Conservation (phyloP, 768 basidiomycete genomes). For the Suillus variegatus region DNA sequence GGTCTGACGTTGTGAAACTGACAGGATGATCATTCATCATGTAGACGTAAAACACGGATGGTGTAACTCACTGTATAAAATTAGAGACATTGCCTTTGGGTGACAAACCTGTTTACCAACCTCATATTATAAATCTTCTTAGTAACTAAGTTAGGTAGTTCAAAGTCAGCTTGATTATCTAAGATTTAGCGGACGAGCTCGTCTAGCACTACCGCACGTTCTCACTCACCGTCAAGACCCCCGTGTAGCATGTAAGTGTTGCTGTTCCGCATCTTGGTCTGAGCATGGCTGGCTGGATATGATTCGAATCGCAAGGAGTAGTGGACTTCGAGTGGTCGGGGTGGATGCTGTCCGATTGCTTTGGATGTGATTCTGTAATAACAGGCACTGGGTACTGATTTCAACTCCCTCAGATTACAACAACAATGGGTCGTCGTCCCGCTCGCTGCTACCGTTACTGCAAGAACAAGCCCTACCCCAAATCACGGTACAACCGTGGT, state of each 20-base stretch:
- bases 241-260: background rate
- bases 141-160: background rate
- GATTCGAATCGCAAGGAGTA: background rate
- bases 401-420: slow-evolving; percentile 20
- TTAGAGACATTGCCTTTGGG: background rate
- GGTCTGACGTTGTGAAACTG: background rate
- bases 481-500: slow-evolving; percentile 97
- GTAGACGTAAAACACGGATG: background rate
- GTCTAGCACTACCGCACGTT: background rate
- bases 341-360: slow-evolving; percentile 1
- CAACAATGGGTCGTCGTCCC: slow-evolving; percentile 93
- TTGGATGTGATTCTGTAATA: background rate
- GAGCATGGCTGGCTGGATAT: background rate
- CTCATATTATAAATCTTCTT: background rate
- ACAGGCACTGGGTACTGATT: background rate
- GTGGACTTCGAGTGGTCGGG: background rate
- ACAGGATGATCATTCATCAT: background rate
- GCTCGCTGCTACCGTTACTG: slow-evolving; percentile 99
- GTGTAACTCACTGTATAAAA: background rate
- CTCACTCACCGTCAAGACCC: slow-evolving; percentile 1
- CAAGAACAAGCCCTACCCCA: slow-evolving; percentile 99
- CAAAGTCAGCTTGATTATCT: slow-evolving; percentile 5
- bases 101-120: background rate
- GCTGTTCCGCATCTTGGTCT: background rate
- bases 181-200: background rate